A percentile compares a stretch with the other conserved stretches of the same genome.
phyloP scores from a whole-genome alignment of 2,329 filamentous ascomycete species.

The Ascocoryne sarcoides region DNA sequence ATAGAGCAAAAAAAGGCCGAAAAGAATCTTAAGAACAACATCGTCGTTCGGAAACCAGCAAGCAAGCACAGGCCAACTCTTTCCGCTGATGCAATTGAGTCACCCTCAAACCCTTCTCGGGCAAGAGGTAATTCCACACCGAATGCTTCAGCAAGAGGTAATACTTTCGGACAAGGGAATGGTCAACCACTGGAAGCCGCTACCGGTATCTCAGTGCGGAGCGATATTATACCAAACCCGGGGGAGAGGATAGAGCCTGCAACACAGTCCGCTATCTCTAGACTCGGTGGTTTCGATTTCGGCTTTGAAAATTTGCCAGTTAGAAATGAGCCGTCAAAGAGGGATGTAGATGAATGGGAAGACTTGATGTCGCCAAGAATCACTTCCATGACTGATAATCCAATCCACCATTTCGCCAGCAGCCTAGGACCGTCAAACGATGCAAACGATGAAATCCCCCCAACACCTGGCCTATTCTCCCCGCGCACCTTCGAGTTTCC shows the following conservation, averaged over 20 bases:
- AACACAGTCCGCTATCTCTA: not conserved
- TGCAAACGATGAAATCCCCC: constrained; percentile 15
- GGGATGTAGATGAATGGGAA: constrained; percentile 19
- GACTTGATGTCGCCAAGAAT: constrained; percentile 26
- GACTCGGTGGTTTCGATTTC: constrained; percentile 23
- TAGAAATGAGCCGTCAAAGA: constrained; percentile 6
- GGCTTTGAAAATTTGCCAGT: constrained; percentile 18
- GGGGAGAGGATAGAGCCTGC: constrained; percentile 10
- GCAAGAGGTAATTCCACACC: constrained; percentile 46
- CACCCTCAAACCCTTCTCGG: constrained; percentile 37
- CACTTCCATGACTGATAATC: constrained; percentile 27
- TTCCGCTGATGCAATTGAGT: constrained; percentile 44
- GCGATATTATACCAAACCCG: constrained; percentile 8
- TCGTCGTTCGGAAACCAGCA: constrained; percentile 40
- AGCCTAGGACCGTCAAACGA: constrained; percentile 8
- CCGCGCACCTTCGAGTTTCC: constrained; percentile 67
- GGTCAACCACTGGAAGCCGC: constrained; percentile 8
- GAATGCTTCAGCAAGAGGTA: constrained; percentile 22
- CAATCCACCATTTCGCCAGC: constrained; percentile 21
- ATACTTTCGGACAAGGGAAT: no score
- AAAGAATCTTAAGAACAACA: constrained; percentile 15
- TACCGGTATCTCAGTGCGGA: constrained; percentile 3
- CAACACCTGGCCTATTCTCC: constrained; percentile 41
- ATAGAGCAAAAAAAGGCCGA: constrained; percentile 42
- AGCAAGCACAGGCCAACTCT: constrained; percentile 52